Evolutionary conservation across 2,329 filamentous ascomycete genomes (phyloP).

Genomic region (Diaporthe batatas): DNA sequence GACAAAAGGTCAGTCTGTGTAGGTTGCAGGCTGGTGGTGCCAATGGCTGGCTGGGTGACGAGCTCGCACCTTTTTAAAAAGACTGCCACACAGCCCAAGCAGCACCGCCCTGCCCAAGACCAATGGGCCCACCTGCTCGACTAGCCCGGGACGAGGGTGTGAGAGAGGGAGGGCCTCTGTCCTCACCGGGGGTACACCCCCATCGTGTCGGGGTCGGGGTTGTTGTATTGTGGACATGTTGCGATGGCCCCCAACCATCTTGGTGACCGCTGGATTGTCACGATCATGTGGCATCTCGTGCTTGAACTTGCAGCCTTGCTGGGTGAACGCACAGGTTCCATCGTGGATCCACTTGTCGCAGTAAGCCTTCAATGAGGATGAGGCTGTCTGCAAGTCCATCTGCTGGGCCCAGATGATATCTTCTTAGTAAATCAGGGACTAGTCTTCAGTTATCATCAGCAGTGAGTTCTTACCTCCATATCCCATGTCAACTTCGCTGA

Average conservation of each 20-base stretch:
- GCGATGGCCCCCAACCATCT: too few species aligned
- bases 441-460: neutral
- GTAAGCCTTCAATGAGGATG: too few species aligned
- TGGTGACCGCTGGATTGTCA: too few species aligned
- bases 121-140: neutral
- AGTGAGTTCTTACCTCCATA: neutral
- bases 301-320: too few species aligned
- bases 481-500: conserved; percentile 35
- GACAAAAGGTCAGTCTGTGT: neutral
- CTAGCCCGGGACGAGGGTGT: neutral
- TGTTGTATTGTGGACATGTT: neutral
- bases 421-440: neutral
- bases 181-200: neutral
- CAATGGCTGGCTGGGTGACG: neutral
- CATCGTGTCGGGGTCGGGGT: conserved; percentile 9
- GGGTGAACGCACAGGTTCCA: too few species aligned
- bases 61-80: neutral
- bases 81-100: neutral
- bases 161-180: neutral
- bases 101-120: neutral
- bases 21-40: neutral
- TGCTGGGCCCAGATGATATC: neutral
- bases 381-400: neutral
- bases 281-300: too few species aligned
- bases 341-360: too few species aligned